phyloP scores from a whole-genome alignment of 495 filamentous ascomycete species.

The Podospora pseudocomata region DNA sequence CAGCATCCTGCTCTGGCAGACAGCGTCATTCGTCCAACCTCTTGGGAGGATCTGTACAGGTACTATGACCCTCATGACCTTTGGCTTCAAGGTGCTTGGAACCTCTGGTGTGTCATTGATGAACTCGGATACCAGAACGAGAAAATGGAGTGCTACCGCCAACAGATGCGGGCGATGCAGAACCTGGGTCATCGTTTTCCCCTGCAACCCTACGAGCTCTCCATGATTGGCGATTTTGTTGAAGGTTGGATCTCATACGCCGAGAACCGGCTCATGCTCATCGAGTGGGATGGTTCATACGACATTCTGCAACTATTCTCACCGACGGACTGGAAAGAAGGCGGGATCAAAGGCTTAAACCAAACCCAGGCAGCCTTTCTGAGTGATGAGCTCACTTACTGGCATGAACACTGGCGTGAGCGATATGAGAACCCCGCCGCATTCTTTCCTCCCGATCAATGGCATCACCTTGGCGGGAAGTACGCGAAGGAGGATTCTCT shows the following conservation, averaged over 20 bases:
- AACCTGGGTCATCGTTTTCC: background rate
- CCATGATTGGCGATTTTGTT: slow-evolving; percentile 14
- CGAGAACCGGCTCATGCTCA: slow-evolving; percentile 22
- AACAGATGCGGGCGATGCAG: background rate
- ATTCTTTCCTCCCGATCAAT: background rate
- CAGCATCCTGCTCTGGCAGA: slow-evolving; percentile 34
- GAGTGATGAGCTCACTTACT: slow-evolving; percentile 7
- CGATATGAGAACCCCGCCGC: background rate
- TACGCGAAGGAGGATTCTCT: background rate
- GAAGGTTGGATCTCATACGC: slow-evolving; percentile 21
- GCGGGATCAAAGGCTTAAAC: background rate
- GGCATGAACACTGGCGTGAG: slow-evolving; percentile 5
- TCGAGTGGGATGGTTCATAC: slow-evolving; percentile 18
- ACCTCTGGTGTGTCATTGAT: slow-evolving; percentile 41
- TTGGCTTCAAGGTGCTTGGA: slow-evolving; percentile 40
- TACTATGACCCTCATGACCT: slow-evolving; percentile 54
- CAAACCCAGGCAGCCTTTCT: slow-evolving; percentile 6
- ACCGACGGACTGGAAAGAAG: slow-evolving; percentile 2
- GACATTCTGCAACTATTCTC: slow-evolving; percentile 29
- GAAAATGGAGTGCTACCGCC: background rate
- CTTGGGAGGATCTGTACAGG: slow-evolving; percentile 41
- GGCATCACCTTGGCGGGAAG: background rate
- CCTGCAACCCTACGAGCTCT: background rate
- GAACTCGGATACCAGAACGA: slow-evolving; percentile 15
- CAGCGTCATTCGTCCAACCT: slow-evolving; percentile 20